Conservation (phyloP, 805 yeast species). For the Candida boleticola region DNA sequence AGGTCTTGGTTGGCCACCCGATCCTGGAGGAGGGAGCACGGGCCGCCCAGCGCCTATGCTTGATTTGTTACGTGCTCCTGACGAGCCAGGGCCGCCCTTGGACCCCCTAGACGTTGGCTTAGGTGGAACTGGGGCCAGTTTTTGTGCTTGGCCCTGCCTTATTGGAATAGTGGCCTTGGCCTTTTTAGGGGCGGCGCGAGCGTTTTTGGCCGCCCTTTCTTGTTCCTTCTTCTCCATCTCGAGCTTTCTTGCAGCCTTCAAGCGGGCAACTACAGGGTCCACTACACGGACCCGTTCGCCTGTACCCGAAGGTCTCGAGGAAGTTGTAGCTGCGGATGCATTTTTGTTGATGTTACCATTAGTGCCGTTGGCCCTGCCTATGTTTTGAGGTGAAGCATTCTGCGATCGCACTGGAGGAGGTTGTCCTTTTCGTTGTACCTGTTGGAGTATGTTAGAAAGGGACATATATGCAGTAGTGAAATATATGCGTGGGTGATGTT, state of each 20-base stretch:
- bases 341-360: conserved; percentile 5
- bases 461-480: conserved; percentile 20
- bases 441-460: conserved; percentile 29
- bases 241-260: conserved; percentile 62
- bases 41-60: background rate
- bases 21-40: conserved; percentile 1
- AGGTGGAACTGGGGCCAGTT: background rate
- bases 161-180: conserved; percentile 11
- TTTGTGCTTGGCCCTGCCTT: background rate
- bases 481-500: too few relatives aligned
- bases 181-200: conserved; percentile 29
- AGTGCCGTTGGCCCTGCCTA: background rate
- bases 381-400: conserved; percentile 1
- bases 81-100: background rate
- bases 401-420: conserved; percentile 4
- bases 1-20: conserved; percentile 7
- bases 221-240: conserved; percentile 47
- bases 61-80: background rate
- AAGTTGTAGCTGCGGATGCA: too few relatives aligned
- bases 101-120: background rate
- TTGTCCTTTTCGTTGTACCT: conserved; percentile 31
- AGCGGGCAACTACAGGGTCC: conserved; percentile 70
- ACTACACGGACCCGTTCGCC: conserved; percentile 21
- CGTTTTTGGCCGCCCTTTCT: conserved; percentile 31
- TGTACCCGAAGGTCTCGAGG: background rate